Base-by-base conservation (phyloP, 805 yeast species). In the Teunomyces atbi region DNA sequence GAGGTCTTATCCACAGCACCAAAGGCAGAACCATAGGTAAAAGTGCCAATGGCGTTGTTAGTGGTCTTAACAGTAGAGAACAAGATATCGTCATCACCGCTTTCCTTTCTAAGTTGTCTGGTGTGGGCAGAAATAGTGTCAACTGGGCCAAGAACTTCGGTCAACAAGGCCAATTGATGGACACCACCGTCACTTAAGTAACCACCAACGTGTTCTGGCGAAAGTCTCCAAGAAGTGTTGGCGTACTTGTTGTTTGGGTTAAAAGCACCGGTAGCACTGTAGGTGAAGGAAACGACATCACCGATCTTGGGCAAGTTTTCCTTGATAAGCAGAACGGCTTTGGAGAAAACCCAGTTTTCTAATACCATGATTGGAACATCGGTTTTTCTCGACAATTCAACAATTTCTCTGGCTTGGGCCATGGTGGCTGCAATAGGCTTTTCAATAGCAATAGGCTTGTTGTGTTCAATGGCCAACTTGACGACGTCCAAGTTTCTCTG, bases 171-270 rank as follows among this genome's bases (percentile, higher is more conserved):
- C 64, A 91, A 71, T 66, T 91, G 97, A 68, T 92, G 98, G 19
- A 92, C 98, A 62, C 97, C 98, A 59, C 97, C 97, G 60, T 92
- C 98, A 48, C 92, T 84, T 57, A 92, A 73, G 67, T 75, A 91
- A 0, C 97, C 97, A 45, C 98, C 98, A 54, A 90, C 79, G 62
- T 92, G 97, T 65, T 89, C 84, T 27, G 98, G 97, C 41, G 83
- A 75, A 62, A 78, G 81, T 76, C 97, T 84, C 98, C 98, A 92
- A 12, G 83, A 45, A 1, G 97, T 91, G 18, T 70, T 64, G 49
- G 82, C 61, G 59, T 86, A 87, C 60, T 84, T 80, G 68, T 78
- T 82, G 46, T 68, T 58, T 26, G 70, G 71, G 53, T 79, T 76
- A 73, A 83, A 87, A 7, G 89, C 79, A 21, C 94, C 94, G 2